Conservation (phyloP, 345 rosid species). For the Camelina hispida region DNA sequence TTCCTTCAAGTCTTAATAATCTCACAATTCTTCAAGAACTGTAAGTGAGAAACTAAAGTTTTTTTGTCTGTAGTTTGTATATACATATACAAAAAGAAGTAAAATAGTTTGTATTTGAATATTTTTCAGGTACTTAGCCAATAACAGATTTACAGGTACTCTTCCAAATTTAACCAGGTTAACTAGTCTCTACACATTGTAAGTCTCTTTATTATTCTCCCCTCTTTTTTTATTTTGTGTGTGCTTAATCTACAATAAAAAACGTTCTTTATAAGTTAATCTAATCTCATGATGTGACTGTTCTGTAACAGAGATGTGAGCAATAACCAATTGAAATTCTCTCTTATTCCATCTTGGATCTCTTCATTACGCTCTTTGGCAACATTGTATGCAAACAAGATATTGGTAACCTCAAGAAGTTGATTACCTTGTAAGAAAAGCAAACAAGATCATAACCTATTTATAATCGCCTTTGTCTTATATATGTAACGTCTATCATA, state of each 20-base stretch:
- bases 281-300: background rate
- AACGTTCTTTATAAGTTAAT: background rate
- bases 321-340: conserved; percentile 59
- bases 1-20: conserved; percentile 65
- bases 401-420: no score
- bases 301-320: conserved; percentile 70
- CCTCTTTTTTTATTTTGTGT: background rate
- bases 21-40: conserved; percentile 56
- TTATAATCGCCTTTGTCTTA: no score
- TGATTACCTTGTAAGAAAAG: no score
- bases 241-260: background rate
- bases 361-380: conserved; percentile 46
- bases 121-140: conserved; percentile 69
- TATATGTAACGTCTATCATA: no score
- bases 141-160: conserved; percentile 61
- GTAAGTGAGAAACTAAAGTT: conserved; percentile 54
- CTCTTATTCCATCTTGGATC: conserved; percentile 67
- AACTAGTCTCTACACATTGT: conserved; percentile 63
- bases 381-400: conserved; percentile 81
- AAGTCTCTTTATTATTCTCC: conserved; percentile 40
- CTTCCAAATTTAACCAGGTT: conserved; percentile 68
- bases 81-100: background rate
- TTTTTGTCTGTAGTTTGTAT: background rate
- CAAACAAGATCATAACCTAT: no score
- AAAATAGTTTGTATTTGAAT: conserved; percentile 4